A percentile compares a stretch with the other conserved stretches of the same genome.
These are phyloP conservation scores for Gastrolobium bilobum DNA, from an alignment of 306 rosid species.

Conservation along the genomic window DNA sequence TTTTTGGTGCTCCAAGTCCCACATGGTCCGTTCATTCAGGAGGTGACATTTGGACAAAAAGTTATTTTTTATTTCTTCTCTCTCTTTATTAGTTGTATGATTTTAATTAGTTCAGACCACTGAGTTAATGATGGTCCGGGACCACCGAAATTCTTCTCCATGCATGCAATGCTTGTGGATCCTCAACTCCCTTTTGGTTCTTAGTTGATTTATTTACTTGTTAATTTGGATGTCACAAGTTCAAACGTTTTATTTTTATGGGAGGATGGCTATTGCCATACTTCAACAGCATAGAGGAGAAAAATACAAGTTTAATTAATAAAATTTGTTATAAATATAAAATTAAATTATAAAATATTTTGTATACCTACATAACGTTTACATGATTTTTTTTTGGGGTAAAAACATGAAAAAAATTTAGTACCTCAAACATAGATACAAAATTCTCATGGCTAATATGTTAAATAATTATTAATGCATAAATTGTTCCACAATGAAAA, in stretches of 20 bases:
- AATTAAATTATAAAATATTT: not conserved
- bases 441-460: not conserved
- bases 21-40: too few species aligned
- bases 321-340: not conserved
- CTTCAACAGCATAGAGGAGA: not conserved
- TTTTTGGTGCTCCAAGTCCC: too few species aligned
- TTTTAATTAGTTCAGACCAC: too few species aligned
- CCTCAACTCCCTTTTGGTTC: not conserved
- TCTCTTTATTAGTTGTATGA: too few species aligned
- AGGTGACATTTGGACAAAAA: too few species aligned
- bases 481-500: not conserved
- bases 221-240: conserved; percentile 1
- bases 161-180: conserved; percentile 10
- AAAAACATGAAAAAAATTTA: not conserved
- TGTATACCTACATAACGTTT: not conserved
- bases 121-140: too few species aligned
- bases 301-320: not conserved
- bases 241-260: not conserved
- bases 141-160: not conserved
- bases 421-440: not conserved
- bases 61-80: not conserved
- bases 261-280: not conserved
- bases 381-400: too few species aligned
- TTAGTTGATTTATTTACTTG: not conserved
- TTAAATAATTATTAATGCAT: not conserved